Evolutionary conservation across 495 filamentous ascomycete species (phyloP), one percentile per base, ranked within the genome.

Genomic region (Xylaria intraflava): DNA sequence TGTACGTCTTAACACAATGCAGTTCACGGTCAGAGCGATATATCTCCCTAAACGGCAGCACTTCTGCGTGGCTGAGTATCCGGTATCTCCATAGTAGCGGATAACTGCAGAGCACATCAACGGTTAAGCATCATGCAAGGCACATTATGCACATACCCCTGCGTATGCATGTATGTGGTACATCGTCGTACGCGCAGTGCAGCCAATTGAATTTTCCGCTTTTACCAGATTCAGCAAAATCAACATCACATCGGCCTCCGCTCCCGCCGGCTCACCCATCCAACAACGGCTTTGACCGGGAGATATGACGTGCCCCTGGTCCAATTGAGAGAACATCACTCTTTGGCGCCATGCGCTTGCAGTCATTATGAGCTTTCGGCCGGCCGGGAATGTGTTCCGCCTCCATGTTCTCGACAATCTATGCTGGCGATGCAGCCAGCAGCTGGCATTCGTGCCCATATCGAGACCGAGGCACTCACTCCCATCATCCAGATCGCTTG

Each of bases 311-410:
- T 38, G 41, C 22, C 17, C 42, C 42, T 14, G 23, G 31, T 26
- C 22, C 42, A 53, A 53, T 46, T 53, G 50, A 53, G 41, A 29
- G 35, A 41, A 55, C 44, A 48, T 5, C 26, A 23, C 26, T 5
- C 16, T 27, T 17, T 58, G 62, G 50, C 57, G 60, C 61, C 45
- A 65, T 63, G 57, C 59, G 55, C 55, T 35, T 53, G 53, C 60
- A 46, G 61, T 56, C 64, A 66, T 55, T 64, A 66, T 66, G 64
- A 59, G 61, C 61, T 62, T 56, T 61, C 58, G 58, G 58, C 61
- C 61, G 55, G 39, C 56, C 61, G 61, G 58, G 49, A 60, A 58
- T 60, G 50, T 64, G 20, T 49, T 64, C 58, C 61, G 61, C 58
- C 59, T 56, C 35, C 53, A 49, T 35, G 36, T 49, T 57, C 56